Evolutionary conservation across 768 basidiomycete species (phyloP).

Genomic region (Cystobasidiopsis lactophilus): DNA sequence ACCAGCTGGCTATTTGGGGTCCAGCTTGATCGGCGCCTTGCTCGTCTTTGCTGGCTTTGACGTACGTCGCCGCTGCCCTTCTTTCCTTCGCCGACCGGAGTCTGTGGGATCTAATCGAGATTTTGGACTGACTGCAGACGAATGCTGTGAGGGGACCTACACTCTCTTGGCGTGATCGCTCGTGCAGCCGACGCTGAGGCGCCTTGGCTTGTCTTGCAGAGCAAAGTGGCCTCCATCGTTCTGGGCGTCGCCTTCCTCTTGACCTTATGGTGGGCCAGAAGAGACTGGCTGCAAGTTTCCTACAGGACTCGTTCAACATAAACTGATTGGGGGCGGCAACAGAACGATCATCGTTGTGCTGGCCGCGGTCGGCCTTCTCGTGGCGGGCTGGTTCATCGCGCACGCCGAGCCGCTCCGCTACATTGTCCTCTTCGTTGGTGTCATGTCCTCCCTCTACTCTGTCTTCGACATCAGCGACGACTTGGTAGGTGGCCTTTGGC

Average conservation of each 20-base stretch:
- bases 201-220: too few species aligned
- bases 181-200: too few species aligned
- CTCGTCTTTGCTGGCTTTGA: constrained; percentile 75
- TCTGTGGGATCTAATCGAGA: background rate
- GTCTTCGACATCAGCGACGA: constrained; percentile 67
- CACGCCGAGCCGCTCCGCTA: constrained; percentile 54
- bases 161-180: too few species aligned
- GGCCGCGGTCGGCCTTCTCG: constrained; percentile 54
- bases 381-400: constrained; percentile 64
- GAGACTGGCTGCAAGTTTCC: constrained; percentile 34
- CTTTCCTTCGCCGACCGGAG: too few species aligned
- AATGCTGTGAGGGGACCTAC: too few species aligned
- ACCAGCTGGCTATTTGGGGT: constrained; percentile 30
- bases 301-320: constrained; percentile 35
- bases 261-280: constrained; percentile 44
- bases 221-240: constrained; percentile 57
- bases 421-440: constrained; percentile 31
- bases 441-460: constrained; percentile 13
- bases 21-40: constrained; percentile 57
- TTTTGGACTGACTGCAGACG: constrained; percentile 26
- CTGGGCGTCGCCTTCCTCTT: constrained; percentile 68
- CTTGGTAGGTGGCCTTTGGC: constrained; percentile 13
- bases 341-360: constrained; percentile 55
- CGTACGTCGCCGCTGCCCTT: too few species aligned
- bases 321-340: constrained; percentile 8